Base-by-base conservation (phyloP, 202 grass and related monocot genomes). In the Thinopyrum obtusiflorum region DNA sequence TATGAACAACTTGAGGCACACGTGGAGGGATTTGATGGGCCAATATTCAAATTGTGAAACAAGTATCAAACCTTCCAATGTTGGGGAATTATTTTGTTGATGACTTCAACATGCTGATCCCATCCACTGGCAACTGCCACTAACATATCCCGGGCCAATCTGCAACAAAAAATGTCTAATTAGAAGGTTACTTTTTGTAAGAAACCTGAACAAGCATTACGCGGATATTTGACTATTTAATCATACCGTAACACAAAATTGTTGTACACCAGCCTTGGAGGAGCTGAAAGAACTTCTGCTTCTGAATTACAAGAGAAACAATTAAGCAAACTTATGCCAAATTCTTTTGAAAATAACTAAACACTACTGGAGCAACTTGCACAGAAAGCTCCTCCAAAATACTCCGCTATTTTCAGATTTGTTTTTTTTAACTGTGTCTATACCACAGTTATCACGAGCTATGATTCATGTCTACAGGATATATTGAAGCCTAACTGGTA, bases 261-360 rank as follows among this genome's bases (percentile, higher is more conserved):
- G 87, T 92, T 95, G 82, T 98, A 98, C 61, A 98, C 93, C 62
- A 98, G 82, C 85, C 95, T 98, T 73, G 88, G 91, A 91, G 93
- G 96, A 89, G 96, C 96, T 65, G 96, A 98, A 86, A 98, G 91
- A 78, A 98, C 93, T 84, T 86, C 88, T 76, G 82, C 96, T 82
- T 98, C 96, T 98, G 93, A 87, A 89, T 49, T 64, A 90, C 7
- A 68, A 81, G 44, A 78, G 4, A 85, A 76, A 6, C 21, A 8
- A 44, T 69, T 7, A 82, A 75, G 5, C 36, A 11, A 84, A 23
- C 12, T 64, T 57, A 63, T 78, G 70, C 79, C 17, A 89, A 80
- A 55, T 84, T 63, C 5, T 24, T 72, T 57, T 55, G 4, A 84
- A 1, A n/a, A 68, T 4, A 74, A 87, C 17, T 35, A 62, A 70